Evolutionary conservation across 352 stramenopile species (phyloP).

Genomic region (Peronosclerospora sorghi): DNA sequence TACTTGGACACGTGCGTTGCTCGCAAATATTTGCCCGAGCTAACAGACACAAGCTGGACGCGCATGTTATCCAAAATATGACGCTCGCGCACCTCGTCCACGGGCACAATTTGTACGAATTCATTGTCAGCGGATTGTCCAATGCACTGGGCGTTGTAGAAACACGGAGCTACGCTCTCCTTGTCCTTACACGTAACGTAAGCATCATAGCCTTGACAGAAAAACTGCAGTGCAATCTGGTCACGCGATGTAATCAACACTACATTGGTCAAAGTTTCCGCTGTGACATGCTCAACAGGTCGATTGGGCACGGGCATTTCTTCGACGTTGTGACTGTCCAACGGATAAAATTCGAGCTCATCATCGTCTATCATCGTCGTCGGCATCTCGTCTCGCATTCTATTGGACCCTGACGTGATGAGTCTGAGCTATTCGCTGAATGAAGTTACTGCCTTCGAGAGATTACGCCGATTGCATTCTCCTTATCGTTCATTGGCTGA

Average conservation of each 20-base stretch:
- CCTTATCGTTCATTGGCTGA: too few relatives aligned
- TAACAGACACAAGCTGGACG: slow-evolving; percentile 43
- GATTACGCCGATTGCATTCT: neutral
- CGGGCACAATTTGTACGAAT: slow-evolving; percentile 45
- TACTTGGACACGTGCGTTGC: slow-evolving; percentile 52
- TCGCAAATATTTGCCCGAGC: slow-evolving; percentile 44
- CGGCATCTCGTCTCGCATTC: too few relatives aligned
- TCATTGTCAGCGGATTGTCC: slow-evolving; percentile 27
- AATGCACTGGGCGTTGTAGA: slow-evolving; percentile 40
- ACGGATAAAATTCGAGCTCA: slow-evolving; percentile 22
- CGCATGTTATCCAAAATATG: slow-evolving; percentile 50
- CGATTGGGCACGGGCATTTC: neutral
- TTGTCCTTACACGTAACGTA: slow-evolving; percentile 37
- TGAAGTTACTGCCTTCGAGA: too few relatives aligned
- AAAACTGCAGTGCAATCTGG: slow-evolving; percentile 48
- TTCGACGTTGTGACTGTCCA: slow-evolving; percentile 3
- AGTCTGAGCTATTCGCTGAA: too few relatives aligned
- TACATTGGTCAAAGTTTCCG: slow-evolving; percentile 13
- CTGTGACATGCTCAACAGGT: neutral
- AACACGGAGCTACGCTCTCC: slow-evolving; percentile 43
- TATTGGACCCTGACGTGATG: too few relatives aligned
- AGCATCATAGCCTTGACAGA: slow-evolving; percentile 57
- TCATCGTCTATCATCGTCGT: slow-evolving; percentile 5
- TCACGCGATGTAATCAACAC: slow-evolving; percentile 33
- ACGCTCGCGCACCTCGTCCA: slow-evolving; percentile 39